Evolutionary conservation across 805 yeast species (phyloP), one percentile per base, ranked within the genome.

Genomic region (Ogataea pignaliae): DNA sequence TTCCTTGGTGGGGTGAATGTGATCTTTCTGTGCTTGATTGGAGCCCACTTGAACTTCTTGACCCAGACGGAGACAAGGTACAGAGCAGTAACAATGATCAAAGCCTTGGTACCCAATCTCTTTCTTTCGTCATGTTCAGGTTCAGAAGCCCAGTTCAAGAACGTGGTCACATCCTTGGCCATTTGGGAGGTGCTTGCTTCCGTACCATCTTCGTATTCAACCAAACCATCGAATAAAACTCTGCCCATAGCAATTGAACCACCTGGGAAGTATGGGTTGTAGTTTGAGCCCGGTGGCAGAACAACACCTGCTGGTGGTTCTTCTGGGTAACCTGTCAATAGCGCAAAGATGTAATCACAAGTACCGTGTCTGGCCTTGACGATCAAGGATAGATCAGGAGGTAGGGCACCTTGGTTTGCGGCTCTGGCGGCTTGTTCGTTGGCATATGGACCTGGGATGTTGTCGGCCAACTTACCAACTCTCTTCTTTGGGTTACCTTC

Each of bases 251-350:
- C 99, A 75, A 93, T 91, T 36, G 97, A 79, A 55, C 99, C 98
- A 73, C 98, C 98, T 68, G 99, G 98, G 96, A 93, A 93, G 79
- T 93, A 93, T 64, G 99, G 99, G 80, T 93, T 93, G 75, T 93
- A 93, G 83, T 93, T 93, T 51, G 95, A 70, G 53, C 99, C 99
- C 51, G 88, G 85, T 47, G 98, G 95, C 60, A 93, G 76, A 41
- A 69, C 77, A 48, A 88, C 97, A 76, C 99, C 99, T 29, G 97
- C 98, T 57, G 99, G 99, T 50, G 96, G 86, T 51, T 93, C 98
- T 39, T 93, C 99, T 61, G 98, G 98, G 77, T 93, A 93, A 65
- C 99, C 99, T 51, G 98, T 93, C 70, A 93, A 83, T 64, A 93
- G 73, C 29, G 97, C 72, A 70, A 93, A 93, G 68, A 93, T 85